Evolutionary conservation across 2,329 filamentous ascomycete species (phyloP).

Genomic region (Pleoardoris graminearum): DNA sequence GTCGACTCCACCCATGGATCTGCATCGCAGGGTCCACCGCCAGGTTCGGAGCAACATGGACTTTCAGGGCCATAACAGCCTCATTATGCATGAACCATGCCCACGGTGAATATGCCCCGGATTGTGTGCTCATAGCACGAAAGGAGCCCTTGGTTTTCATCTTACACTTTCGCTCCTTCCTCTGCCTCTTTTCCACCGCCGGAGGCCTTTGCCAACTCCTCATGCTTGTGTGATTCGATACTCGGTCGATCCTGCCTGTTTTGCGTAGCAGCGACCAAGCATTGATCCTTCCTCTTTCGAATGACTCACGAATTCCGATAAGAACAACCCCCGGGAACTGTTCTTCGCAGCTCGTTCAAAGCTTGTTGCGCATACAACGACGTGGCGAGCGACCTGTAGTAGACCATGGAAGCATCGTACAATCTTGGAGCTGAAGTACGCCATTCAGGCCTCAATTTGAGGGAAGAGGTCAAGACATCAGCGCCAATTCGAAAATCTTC

Average conservation of each 20-base stretch:
- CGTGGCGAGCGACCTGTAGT: no score
- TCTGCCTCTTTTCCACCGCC: no score
- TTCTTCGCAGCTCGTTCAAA: not conserved
- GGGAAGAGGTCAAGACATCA: no score
- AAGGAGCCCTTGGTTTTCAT: no score
- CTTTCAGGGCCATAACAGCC: slow-evolving; percentile 4
- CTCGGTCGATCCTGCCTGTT: not conserved
- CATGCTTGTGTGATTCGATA: not conserved
- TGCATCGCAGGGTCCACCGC: not conserved
- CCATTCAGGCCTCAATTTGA: no score
- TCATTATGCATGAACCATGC: not conserved
- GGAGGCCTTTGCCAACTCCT: no score
- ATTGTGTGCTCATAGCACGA: no score
- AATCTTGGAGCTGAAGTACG: no score
- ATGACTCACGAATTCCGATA: not conserved
- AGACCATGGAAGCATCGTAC: no score
- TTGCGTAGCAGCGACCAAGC: not conserved
- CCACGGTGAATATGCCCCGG: not conserved
- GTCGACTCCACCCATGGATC: not conserved
- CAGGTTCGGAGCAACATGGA: not conserved
- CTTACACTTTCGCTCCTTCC: no score
- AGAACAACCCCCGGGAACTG: not conserved
- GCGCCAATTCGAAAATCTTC: no score
- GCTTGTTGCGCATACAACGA: not conserved
- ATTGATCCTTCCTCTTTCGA: not conserved